phyloP scores from a whole-genome alignment of 441 rosid species.

The Manihot esculenta region DNA sequence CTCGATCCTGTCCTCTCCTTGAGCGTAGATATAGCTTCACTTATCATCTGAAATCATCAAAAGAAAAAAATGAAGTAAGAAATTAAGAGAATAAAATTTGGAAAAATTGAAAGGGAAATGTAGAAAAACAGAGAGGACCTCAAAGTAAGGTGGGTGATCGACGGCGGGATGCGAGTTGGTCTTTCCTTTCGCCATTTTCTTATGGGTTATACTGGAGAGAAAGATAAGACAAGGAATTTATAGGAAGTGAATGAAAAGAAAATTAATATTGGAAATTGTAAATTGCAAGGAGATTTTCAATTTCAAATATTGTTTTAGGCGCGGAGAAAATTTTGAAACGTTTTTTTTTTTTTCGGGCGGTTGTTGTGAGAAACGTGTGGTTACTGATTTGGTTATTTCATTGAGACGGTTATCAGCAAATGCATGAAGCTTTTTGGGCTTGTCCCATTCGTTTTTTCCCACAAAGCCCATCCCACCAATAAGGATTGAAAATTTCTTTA shows the following conservation, averaged over 20 bases:
- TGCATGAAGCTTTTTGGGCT: too few species aligned
- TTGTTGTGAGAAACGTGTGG: too few species aligned
- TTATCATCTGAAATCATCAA: conserved; percentile 52
- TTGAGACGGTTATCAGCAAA: too few species aligned
- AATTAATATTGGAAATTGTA: background rate
- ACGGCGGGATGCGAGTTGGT: conserved; percentile 8
- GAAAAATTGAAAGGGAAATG: background rate
- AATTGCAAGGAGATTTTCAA: background rate
- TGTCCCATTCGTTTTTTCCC: too few species aligned
- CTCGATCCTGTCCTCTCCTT: conserved; percentile 85
- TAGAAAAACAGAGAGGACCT: conserved; percentile 1
- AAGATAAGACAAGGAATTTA: too few species aligned
- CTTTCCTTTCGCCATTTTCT: conserved; percentile 21
- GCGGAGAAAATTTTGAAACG: background rate
- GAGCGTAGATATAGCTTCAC: conserved; percentile 62
- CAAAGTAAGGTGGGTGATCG: conserved; percentile 19
- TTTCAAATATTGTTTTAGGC: conserved; percentile 14
- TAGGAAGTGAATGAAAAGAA: too few species aligned
- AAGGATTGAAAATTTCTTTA: too few species aligned
- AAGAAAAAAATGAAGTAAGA: too few species aligned
- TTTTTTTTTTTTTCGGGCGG: background rate
- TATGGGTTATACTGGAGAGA: too few species aligned
- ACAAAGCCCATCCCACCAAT: too few species aligned
- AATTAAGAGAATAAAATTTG: background rate
- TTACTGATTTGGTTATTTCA: too few species aligned